Evolutionary conservation across 2,329 filamentous ascomycete species (phyloP), one percentile per base, ranked within the genome.

Genomic region (Nemania sp.): DNA sequence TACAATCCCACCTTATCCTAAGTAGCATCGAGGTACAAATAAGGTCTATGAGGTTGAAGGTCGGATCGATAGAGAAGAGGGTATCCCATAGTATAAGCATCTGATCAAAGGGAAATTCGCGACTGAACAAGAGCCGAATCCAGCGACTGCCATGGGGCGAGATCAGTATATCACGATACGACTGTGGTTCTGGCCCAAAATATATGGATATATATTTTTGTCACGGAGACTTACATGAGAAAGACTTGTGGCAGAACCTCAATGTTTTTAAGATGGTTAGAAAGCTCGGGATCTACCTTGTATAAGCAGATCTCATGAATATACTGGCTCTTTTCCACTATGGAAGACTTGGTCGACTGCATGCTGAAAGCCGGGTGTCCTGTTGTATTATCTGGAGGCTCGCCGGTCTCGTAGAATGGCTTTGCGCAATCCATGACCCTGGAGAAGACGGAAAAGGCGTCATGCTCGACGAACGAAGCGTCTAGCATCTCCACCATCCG

Each of bases 161-260:
- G 21, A 46, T 69, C 17, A 64, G 62, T 57, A 45, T 47, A 5
- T 35, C 18, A 13, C n/a, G 11, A 25, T n/a, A 18, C 29, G 17
- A 21, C 25, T 7, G 12, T 13, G 5, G 40, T 20, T 39, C 7
- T 29, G 4, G 10, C 17, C 18, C 39, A 17, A n/a, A n/a, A n/a
- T n/a, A n/a, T n/a, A n/a, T n/a, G n/a, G n/a, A n/a, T n/a, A n/a
- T n/a, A n/a, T n/a, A n/a, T n/a, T 13, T 25, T 2, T 2, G 3
- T 29, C 25, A 7, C 11, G 35, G n/a, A 12, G 5, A 73, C 82
- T 74, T 77, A 95, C 90, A 98, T 96, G 21, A 98, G 79, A 72
- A 98, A 99, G 52, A 99, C 94, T 70, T 99, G 95, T 1, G 95
- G 95, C n/a, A 97, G 78, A 63, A 99, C 88, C 62, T 97, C 94